Percentiles rank a stretch among this genome's conserved stretches.
phyloP scores from a whole-genome alignment of 306 rosid species.

The Cicer cuneatum region DNA sequence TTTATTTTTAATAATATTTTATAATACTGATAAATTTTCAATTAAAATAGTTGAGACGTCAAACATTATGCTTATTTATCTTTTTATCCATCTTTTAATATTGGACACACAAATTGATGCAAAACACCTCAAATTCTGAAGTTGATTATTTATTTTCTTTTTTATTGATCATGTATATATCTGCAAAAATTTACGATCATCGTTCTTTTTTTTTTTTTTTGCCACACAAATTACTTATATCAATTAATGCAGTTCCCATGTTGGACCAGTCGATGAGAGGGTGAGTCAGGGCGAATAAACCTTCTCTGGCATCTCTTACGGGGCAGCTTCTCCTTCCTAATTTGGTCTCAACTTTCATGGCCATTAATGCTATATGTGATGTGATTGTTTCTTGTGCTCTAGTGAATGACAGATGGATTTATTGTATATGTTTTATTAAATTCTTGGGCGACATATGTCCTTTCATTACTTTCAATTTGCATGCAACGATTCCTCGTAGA shows the following conservation, averaged over 20 bases:
- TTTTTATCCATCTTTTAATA: too few species aligned
- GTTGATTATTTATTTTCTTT: too few species aligned
- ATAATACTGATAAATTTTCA: too few species aligned
- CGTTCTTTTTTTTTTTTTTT: too few species aligned
- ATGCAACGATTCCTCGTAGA: background rate
- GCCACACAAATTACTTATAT: too few species aligned
- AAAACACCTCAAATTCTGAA: too few species aligned
- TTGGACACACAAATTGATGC: too few species aligned
- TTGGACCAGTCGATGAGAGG: background rate
- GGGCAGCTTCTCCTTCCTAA: background rate
- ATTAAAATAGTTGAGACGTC: too few species aligned
- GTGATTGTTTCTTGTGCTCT: background rate
- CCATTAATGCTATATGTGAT: background rate
- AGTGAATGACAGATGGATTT: background rate
- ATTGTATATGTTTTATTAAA: background rate
- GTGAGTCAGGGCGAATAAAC: background rate
- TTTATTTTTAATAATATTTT: too few species aligned
- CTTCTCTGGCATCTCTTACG: background rate
- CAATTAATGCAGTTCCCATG: background rate
- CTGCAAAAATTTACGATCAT: too few species aligned
- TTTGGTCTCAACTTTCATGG: constrained; percentile 7
- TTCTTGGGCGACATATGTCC: background rate
- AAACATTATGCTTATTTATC: too few species aligned
- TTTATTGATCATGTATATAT: too few species aligned
- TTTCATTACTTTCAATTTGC: background rate